Evolutionary conservation across 2,329 filamentous ascomycete genomes (phyloP).

Genomic region (Trichoderma citrinoviride): DNA sequence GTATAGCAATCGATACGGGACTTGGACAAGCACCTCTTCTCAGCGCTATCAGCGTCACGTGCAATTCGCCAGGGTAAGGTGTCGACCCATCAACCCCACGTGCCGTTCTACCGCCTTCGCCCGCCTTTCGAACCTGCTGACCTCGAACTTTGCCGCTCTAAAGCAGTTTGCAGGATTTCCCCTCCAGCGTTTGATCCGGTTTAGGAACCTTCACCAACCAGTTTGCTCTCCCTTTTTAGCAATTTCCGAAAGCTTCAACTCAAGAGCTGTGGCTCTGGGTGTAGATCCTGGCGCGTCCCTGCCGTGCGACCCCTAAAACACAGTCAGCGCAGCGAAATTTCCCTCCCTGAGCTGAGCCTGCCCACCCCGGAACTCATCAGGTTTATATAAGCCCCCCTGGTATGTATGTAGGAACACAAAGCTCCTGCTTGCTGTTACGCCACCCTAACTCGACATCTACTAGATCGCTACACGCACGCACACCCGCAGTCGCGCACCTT

Average conservation of each 20-base stretch:
- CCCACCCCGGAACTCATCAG: neutral
- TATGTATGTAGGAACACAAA: conserved; percentile 20
- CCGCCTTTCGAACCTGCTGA: conserved; percentile 20
- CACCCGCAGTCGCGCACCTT: neutral
- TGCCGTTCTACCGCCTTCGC: conserved; percentile 21
- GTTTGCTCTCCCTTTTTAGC: neutral
- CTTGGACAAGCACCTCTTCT: neutral
- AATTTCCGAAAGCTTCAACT: neutral
- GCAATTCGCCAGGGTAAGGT: conserved; percentile 9
- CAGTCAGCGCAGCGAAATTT: neutral
- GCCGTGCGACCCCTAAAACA: conserved; percentile 5
- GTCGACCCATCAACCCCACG: conserved; percentile 20
- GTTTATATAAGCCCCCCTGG: neutral
- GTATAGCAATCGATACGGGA: neutral
- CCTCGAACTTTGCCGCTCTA: conserved; percentile 14
- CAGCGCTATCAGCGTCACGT: conserved; percentile 14
- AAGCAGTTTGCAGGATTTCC: conserved; percentile 10
- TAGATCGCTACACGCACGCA: neutral
- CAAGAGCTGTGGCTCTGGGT: neutral
- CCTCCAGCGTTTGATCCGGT: conserved; percentile 7
- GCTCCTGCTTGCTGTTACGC: conserved; percentile 11
- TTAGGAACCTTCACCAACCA: neutral
- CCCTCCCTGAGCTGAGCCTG: conserved; percentile 4
- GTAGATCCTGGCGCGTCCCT: neutral
- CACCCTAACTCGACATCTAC: neutral